Evolutionary conservation across 2,329 filamentous ascomycete species (phyloP).

Genomic region (Incumbomyces lentus): DNA sequence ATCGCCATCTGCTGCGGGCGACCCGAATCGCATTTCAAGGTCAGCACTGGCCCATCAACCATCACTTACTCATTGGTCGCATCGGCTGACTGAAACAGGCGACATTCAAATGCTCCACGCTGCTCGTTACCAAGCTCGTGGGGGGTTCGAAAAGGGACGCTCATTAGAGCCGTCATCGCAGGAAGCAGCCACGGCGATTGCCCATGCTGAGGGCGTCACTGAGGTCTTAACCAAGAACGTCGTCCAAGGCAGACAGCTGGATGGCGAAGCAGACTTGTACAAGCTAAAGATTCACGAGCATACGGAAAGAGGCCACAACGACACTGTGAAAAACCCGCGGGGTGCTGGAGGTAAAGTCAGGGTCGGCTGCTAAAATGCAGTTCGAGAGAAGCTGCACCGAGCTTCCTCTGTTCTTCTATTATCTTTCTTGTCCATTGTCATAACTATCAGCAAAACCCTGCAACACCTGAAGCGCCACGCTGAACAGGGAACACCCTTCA

Average conservation of each 20-base stretch:
- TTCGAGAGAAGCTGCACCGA: not conserved
- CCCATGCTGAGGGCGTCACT: constrained; percentile 74
- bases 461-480: constrained; percentile 18
- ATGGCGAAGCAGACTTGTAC: constrained; percentile 25
- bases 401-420: no score
- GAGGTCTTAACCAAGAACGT: constrained; percentile 71
- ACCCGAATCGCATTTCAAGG: constrained; percentile 67
- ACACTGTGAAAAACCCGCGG: constrained; percentile 56
- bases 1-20: constrained; percentile 71
- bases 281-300: constrained; percentile 76
- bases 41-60: constrained; percentile 40
- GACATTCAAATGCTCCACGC: constrained; percentile 59
- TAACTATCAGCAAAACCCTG: no score
- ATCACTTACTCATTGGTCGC: not conserved
- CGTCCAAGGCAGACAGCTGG: constrained; percentile 62
- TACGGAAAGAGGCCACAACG: constrained; percentile 87
- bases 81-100: constrained; percentile 39
- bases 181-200: constrained; percentile 53
- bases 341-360: constrained; percentile 16
- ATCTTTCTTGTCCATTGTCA: no score
- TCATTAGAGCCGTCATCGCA: constrained; percentile 48
- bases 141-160: constrained; percentile 60
- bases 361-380: constrained; percentile 18
- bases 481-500: constrained; percentile 22
- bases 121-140: constrained; percentile 61